Base-by-base conservation (phyloP, 805 yeast species). In the Candida krabiensis region DNA sequence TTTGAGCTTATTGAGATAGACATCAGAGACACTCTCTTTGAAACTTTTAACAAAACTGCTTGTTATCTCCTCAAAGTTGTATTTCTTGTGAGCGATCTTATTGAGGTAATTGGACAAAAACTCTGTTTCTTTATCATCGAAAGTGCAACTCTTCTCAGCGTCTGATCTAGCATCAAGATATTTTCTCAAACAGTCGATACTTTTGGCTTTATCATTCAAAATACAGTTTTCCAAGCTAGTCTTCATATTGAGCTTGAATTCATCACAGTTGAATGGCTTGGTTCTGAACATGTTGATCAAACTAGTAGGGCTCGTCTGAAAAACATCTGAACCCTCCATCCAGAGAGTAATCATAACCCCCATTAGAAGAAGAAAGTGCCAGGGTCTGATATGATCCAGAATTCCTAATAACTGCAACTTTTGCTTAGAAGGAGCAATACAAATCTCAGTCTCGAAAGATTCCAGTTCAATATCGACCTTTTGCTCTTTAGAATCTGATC, bases 331-430 rank as follows among this genome's bases (percentile, higher is more conserved):
- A n/a, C 37, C 15, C 21, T 35, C 40, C 11, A 46, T 37, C 34
- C 38, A 29, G 18, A 42, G 28, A 7, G 50, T 33, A 9, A 46
- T 18, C 13, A 42, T 41, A 4, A 46, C 23, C 5, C 47, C 43
- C 7, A 42, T 22, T 26, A 40, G 13, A 11, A 44, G 35, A 16
- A 46, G 6, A 28, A 28, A 42, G n/a, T 42, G 50, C 50, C 50
- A 46, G 5, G 43, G 32, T 23, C 36, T 42, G 23, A 42, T 12
- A 17, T 19, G 27, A 6, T 46, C 45, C 30, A 40, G 34, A 7
- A 11, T 14, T 8, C 15, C 7, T 9, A 9, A 7, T 8, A 19
- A 9, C 7, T 14, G 15, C 19, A 14, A 15, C 7, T 16, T 9
- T n/a, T 33, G 14, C 17, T 22, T 17, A 7, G 9, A 15, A 7